A percentile compares a stretch with the other conserved stretches of the same genome.
Evolutionary conservation across 768 basidiomycete species (phyloP).

Genomic region (Clathrus columnatus): DNA sequence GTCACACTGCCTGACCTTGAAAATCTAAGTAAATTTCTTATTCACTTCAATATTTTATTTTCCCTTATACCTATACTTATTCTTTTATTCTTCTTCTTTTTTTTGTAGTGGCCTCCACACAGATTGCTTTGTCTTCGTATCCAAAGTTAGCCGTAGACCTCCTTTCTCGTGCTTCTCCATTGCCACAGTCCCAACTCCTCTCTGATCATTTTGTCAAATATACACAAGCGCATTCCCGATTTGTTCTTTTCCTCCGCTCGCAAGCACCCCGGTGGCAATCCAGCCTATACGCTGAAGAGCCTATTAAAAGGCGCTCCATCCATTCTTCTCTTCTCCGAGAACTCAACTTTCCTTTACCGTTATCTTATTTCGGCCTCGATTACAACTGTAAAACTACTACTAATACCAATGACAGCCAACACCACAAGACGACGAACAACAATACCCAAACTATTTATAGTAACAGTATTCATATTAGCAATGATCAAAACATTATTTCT

Average conservation of each 20-base stretch:
- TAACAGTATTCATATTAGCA: neutral
- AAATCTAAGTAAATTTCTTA: slow-evolving; percentile 48
- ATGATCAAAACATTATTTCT: neutral
- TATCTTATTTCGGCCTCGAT: slow-evolving; percentile 35
- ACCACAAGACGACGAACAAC: neutral
- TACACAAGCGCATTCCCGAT: slow-evolving; percentile 56
- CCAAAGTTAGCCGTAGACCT: slow-evolving; percentile 55
- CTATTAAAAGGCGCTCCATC: slow-evolving; percentile 13
- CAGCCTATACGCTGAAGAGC: slow-evolving; percentile 37
- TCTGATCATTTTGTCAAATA: slow-evolving; percentile 11
- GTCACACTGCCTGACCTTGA: slow-evolving; percentile 53
- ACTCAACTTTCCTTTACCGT: slow-evolving; percentile 67
- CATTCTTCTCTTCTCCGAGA: slow-evolving; percentile 36
- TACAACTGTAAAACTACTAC: neutral
- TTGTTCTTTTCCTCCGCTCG: slow-evolving; percentile 66
- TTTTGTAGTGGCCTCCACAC: slow-evolving; percentile 10
- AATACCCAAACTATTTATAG: neutral
- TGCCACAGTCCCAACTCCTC: slow-evolving; percentile 9
- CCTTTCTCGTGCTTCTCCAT: slow-evolving; percentile 43
- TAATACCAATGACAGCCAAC: neutral
- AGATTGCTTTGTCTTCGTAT: slow-evolving; percentile 28
- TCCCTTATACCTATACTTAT: slow-evolving; percentile 6
- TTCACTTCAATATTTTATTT: neutral
- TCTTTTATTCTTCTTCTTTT: slow-evolving; percentile 9
- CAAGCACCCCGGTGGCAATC: slow-evolving; percentile 39